Percentiles rank a stretch among this genome's conserved stretches.
Evolutionary conservation across 768 basidiomycete species (phyloP).

Genomic region (Russula sp.): DNA sequence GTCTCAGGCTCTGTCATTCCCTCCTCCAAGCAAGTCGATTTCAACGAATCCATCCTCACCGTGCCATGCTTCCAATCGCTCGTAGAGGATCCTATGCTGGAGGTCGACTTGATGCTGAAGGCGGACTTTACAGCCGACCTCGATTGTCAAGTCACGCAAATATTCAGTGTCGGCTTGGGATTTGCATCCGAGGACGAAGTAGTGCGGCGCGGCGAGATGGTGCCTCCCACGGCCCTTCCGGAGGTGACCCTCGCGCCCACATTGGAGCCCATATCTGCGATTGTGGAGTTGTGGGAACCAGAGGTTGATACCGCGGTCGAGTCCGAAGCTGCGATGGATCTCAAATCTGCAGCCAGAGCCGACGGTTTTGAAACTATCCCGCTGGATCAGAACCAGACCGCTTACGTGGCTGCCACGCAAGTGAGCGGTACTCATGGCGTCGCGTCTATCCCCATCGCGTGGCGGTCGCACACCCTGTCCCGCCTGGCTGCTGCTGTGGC

Average conservation of each 20-base stretch:
- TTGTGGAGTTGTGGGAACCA: slow-evolving; percentile 6
- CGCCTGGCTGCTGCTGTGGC: neutral
- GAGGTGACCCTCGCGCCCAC: neutral
- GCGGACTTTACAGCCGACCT: neutral
- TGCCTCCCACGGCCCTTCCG: neutral
- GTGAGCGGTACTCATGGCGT: neutral
- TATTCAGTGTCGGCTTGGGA: slow-evolving; percentile 2
- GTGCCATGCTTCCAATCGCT: slow-evolving; percentile 7
- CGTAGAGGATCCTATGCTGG: neutral
- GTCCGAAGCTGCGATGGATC: neutral
- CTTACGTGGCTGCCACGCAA: neutral
- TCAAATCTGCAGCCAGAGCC: neutral
- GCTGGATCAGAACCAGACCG: neutral
- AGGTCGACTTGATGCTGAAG: neutral
- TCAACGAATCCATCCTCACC: neutral
- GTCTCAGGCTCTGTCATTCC: neutral
- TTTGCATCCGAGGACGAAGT: neutral
- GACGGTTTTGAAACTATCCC: neutral
- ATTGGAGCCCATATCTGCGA: slow-evolving; percentile 7
- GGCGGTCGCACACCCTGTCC: neutral
- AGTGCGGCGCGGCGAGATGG: neutral
- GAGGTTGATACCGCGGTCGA: neutral
- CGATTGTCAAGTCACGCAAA: neutral
- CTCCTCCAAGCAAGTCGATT: neutral
- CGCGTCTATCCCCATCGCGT: neutral